phyloP scores from a whole-genome alignment of 495 filamentous ascomycete species.

The Venustampulla echinocandica region DNA sequence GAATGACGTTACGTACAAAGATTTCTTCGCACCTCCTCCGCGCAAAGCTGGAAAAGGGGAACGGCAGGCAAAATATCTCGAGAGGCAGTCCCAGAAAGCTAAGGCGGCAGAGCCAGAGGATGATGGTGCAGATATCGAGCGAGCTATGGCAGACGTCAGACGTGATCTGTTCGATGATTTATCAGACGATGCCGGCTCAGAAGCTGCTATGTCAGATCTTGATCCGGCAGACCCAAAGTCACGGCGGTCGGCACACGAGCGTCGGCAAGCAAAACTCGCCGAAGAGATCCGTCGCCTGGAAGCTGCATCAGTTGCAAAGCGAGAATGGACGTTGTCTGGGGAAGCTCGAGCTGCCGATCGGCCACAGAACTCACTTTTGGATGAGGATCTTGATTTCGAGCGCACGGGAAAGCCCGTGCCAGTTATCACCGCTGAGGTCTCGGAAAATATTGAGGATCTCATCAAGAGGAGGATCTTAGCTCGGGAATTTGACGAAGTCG shows the following conservation, averaged over 20 bases:
- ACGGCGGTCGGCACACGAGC: slow-evolving; percentile 71
- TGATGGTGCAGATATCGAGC: slow-evolving; percentile 57
- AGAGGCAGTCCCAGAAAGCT: slow-evolving; percentile 27
- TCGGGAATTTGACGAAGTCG: slow-evolving; percentile 86
- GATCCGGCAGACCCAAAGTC: slow-evolving; percentile 47
- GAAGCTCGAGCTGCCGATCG: slow-evolving; percentile 77
- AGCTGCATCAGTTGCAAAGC: slow-evolving; percentile 80
- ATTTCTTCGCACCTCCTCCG: slow-evolving; percentile 82
- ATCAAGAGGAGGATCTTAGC: slow-evolving; percentile 91
- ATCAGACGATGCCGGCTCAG: slow-evolving; percentile 45
- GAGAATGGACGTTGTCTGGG: slow-evolving; percentile 82
- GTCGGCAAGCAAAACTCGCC: slow-evolving; percentile 70
- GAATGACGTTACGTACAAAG: slow-evolving; percentile 76
- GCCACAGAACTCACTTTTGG: slow-evolving; percentile 84
- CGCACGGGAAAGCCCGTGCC: slow-evolving; percentile 91
- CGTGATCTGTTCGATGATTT: slow-evolving; percentile 89
- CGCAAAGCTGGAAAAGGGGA: slow-evolving; percentile 53
- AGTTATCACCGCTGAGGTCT: slow-evolving; percentile 88
- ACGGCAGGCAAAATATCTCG: slow-evolving; percentile 22
- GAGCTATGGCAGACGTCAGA: slow-evolving; percentile 83
- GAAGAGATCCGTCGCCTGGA: slow-evolving; percentile 89
- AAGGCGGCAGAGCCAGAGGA: slow-evolving; percentile 27
- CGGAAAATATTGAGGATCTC: slow-evolving; percentile 84
- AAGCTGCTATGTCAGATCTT: slow-evolving; percentile 45
- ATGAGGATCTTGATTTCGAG: slow-evolving; percentile 94